Conservation (phyloP, 495 filamentous ascomycete genomes). For the Sabuloglossum arenarium region DNA sequence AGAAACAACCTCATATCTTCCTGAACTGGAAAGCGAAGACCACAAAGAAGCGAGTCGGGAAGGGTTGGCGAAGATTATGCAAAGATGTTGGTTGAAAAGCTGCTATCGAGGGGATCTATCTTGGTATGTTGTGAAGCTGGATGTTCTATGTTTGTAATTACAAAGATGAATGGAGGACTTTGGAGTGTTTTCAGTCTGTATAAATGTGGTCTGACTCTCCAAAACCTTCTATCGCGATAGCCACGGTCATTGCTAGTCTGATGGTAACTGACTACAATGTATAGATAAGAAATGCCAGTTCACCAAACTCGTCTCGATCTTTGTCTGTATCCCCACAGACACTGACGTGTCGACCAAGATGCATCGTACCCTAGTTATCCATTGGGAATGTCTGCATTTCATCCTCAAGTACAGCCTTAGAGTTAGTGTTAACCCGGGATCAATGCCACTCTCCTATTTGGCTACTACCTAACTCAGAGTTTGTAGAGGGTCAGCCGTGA, state of each 20-base stretch:
- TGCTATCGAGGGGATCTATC: constrained; percentile 95
- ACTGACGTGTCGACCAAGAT: constrained; percentile 99
- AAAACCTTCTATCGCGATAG: background rate
- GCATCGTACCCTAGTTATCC: constrained; percentile 98
- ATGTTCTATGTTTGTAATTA: background rate
- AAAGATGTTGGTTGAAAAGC: constrained; percentile 97
- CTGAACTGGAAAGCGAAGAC: constrained; percentile 72
- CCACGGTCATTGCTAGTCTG: background rate
- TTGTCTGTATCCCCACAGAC: constrained; percentile 97
- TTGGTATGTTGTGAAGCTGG: constrained; percentile 50
- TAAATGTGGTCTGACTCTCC: background rate
- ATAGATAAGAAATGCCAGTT: constrained; percentile 99
- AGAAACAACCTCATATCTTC: constrained; percentile 99
- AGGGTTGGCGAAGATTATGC: constrained; percentile 88
- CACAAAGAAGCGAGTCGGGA: constrained; percentile 65
- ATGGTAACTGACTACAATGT: constrained; percentile 11
- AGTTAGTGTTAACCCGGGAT: no score
- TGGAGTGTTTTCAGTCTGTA: background rate
- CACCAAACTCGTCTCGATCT: constrained; percentile 92
- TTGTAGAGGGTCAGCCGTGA: background rate
- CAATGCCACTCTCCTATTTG: no score
- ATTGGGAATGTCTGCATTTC: constrained; percentile 99
- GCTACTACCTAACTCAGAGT: no score
- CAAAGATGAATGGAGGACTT: background rate
- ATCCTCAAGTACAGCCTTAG: constrained; percentile 94